Percentiles rank a stretch among this genome's conserved stretches.
phyloP scores from a whole-genome alignment of 352 stramenopile genomes.

The Phytophthora aleatoria region DNA sequence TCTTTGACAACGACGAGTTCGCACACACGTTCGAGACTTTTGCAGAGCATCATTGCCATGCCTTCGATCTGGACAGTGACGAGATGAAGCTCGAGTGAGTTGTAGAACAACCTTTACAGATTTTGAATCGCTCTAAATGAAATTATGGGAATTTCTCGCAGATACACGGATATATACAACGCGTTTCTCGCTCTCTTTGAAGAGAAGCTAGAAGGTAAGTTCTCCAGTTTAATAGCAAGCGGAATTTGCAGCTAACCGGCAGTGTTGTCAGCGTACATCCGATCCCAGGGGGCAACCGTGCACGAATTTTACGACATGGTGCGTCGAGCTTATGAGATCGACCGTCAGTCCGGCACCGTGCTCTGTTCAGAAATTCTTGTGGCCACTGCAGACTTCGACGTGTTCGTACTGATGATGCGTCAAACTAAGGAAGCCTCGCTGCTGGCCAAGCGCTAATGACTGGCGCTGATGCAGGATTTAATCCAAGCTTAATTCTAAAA shows the following conservation, averaged over 20 bases:
- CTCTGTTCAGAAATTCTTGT: slow-evolving; percentile 81
- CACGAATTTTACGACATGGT: slow-evolving; percentile 74
- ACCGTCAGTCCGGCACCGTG: slow-evolving; percentile 66
- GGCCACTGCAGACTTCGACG: slow-evolving; percentile 78
- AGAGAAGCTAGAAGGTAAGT: slow-evolving; percentile 74
- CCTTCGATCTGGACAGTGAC: slow-evolving; percentile 71
- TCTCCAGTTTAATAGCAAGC: not conserved
- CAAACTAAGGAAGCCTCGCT: slow-evolving; percentile 74
- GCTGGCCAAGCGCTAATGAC: slow-evolving; percentile 51
- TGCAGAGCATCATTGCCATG: slow-evolving; percentile 59
- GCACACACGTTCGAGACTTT: slow-evolving; percentile 74
- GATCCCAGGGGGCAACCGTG: slow-evolving; percentile 56
- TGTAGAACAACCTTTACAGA: not conserved
- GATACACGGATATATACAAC: slow-evolving; percentile 85
- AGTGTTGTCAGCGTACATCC: slow-evolving; percentile 53
- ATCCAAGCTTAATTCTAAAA: not conserved
- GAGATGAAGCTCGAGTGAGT: slow-evolving; percentile 83
- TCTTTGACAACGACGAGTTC: slow-evolving; percentile 85
- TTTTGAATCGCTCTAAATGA: not conserved
- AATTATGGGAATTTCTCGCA: slow-evolving; percentile 19
- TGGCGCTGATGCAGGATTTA: not conserved
- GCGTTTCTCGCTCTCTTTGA: slow-evolving; percentile 77
- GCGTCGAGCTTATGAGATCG: slow-evolving; percentile 53
- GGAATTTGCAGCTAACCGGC: slow-evolving; percentile 1
- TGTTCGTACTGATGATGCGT: slow-evolving; percentile 86